A percentile compares a stretch with the other conserved stretches of the same genome.
These are phyloP conservation scores for Daedaleopsis sinensis DNA, from an alignment of 768 basidiomycete genomes.

Conservation along the genomic window DNA sequence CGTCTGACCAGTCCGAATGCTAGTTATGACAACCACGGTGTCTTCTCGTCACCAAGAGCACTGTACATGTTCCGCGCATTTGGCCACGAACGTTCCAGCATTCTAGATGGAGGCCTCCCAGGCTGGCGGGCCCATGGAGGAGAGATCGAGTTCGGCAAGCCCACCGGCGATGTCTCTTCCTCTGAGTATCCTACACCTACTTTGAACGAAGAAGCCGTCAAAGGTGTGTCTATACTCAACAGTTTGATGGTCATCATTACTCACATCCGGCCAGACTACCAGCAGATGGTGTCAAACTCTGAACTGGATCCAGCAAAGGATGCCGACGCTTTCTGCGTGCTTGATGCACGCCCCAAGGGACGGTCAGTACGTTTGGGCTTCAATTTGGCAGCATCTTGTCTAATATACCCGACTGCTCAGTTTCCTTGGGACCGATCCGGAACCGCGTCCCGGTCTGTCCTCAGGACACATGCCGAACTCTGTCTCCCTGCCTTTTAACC, in stretches of 20 bases:
- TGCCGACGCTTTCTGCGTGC: slow-evolving; percentile 62
- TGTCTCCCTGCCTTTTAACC: slow-evolving; percentile 79
- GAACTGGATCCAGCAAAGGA: slow-evolving; percentile 45
- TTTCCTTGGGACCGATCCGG: slow-evolving; percentile 79
- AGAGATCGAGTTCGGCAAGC: slow-evolving; percentile 46
- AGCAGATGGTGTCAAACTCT: slow-evolving; percentile 79
- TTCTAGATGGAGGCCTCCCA: slow-evolving; percentile 93
- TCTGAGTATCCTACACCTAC: slow-evolving; percentile 55
- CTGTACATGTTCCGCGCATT: slow-evolving; percentile 94
- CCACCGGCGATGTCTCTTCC: slow-evolving; percentile 26
- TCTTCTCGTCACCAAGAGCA: slow-evolving; percentile 92
- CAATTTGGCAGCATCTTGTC: slow-evolving; percentile 1
- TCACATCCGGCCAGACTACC: slow-evolving; percentile 58
- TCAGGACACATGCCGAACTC: slow-evolving; percentile 94
- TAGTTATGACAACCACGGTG: slow-evolving; percentile 88
- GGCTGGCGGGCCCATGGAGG: slow-evolving; percentile 73
- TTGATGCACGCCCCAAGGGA: slow-evolving; percentile 87
- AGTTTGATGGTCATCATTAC: background rate
- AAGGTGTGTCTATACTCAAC: slow-evolving; percentile 45
- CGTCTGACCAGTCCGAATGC: slow-evolving; percentile 7
- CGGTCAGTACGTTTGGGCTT: slow-evolving; percentile 49
- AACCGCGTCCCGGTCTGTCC: slow-evolving; percentile 85
- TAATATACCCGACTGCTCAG: slow-evolving; percentile 41
- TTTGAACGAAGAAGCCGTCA: slow-evolving; percentile 52
- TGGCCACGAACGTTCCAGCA: slow-evolving; percentile 82